These are phyloP conservation scores for Imleria badia DNA, from an alignment of 768 basidiomycete genomes.

Conservation along the genomic window DNA sequence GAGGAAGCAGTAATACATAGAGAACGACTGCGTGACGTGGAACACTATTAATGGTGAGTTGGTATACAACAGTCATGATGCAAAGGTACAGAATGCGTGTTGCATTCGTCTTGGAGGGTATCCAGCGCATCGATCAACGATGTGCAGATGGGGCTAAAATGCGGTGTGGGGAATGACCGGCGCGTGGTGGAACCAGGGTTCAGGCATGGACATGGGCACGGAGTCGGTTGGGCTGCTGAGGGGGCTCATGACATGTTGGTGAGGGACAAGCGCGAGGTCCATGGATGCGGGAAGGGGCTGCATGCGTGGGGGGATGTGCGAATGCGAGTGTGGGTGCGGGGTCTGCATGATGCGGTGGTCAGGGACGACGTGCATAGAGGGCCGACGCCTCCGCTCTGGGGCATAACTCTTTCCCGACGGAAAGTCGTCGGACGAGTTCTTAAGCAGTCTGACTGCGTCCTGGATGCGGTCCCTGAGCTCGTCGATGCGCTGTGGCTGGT, in stretches of 20 bases:
- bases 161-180: not conserved
- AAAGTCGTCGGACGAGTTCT: slow-evolving; percentile 20
- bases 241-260: slow-evolving; percentile 8
- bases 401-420: not conserved
- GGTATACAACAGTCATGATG: slow-evolving; percentile 13
- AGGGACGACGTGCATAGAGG: slow-evolving; percentile 9
- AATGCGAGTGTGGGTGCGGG: not conserved
- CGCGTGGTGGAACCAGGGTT: slow-evolving; percentile 21
- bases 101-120: too few relatives aligned
- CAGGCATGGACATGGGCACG: slow-evolving; percentile 20
- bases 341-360: slow-evolving; percentile 3
- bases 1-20: slow-evolving; percentile 16
- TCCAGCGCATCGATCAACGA: slow-evolving; percentile 15
- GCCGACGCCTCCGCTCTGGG: slow-evolving; percentile 2
- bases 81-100: not conserved
- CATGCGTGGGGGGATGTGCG: not conserved
- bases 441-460: slow-evolving; percentile 46
- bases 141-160: slow-evolving; percentile 9
- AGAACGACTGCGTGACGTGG: not conserved
- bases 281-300: slow-evolving; percentile 1
- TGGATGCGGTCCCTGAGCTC: slow-evolving; percentile 50
- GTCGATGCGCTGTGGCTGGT: slow-evolving; percentile 42
- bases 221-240: slow-evolving; percentile 7
- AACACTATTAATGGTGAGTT: not conserved
- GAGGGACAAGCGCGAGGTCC: slow-evolving; percentile 1